These are phyloP conservation scores for Ogataea paraovalis DNA, from an alignment of 805 yeast species.

Conservation along the genomic window DNA sequence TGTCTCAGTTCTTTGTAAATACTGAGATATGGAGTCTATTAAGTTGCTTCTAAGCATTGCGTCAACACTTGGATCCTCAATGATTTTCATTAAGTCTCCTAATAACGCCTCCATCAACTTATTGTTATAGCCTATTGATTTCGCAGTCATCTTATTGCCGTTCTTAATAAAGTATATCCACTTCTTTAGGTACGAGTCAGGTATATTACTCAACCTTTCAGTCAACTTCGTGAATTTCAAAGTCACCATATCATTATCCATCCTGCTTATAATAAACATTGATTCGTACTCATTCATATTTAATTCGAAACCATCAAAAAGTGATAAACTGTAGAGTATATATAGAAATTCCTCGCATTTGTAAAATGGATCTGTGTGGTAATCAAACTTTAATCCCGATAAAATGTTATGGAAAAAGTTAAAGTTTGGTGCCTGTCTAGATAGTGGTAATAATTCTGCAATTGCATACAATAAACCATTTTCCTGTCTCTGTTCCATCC, in stretches of 20 bases:
- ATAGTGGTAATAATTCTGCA: constrained; percentile 18
- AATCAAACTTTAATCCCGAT: constrained; percentile 24
- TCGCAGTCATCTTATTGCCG: constrained; percentile 37
- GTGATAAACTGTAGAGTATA: constrained; percentile 14
- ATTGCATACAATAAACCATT: constrained; percentile 18
- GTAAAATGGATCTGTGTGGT: constrained; percentile 30
- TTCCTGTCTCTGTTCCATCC: neutral
- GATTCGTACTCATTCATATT: constrained; percentile 13
- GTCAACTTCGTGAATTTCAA: constrained; percentile 32
- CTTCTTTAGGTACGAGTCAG: constrained; percentile 20
- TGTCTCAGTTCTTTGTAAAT: constrained; percentile 14
- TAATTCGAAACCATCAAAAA: constrained; percentile 5
- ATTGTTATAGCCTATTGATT: constrained; percentile 31
- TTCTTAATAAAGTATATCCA: constrained; percentile 37
- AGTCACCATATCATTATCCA: constrained; percentile 17
- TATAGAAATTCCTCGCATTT: constrained; percentile 37
- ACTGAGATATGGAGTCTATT: constrained; percentile 23
- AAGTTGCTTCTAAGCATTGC: constrained; percentile 23
- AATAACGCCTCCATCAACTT: constrained; percentile 14
- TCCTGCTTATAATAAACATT: constrained; percentile 29
- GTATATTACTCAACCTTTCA: constrained; percentile 7
- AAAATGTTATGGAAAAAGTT: constrained; percentile 8
- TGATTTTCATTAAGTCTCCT: constrained; percentile 24
- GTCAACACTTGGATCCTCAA: constrained; percentile 28
- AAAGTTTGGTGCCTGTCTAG: neutral